Percentiles rank a stretch among this genome's conserved stretches.
These are phyloP conservation scores for Penicillium expansum DNA, from an alignment of 2,329 filamentous ascomycete species.

Conservation along the genomic window DNA sequence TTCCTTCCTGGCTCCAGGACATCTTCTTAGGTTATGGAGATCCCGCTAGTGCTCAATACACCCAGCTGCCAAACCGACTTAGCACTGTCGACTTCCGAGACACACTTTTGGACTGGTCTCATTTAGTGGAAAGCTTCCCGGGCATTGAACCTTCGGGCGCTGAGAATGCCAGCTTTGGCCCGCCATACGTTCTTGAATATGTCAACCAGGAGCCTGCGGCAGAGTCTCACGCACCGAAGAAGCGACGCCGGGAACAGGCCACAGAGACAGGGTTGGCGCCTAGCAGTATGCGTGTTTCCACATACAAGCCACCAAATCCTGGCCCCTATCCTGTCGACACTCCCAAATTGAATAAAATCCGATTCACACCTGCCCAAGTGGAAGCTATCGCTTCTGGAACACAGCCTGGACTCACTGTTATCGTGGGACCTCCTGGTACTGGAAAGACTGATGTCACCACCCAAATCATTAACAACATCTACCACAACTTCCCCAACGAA, in stretches of 20 bases:
- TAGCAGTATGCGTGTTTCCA: conserved; percentile 75
- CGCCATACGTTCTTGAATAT: conserved; percentile 81
- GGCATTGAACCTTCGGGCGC: conserved; percentile 77
- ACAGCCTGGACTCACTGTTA: conserved; percentile 88
- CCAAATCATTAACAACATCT: conserved; percentile 98
- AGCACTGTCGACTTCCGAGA: conserved; percentile 85
- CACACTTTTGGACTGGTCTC: conserved; percentile 93
- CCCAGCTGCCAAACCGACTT: conserved; percentile 73
- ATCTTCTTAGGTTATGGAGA: conserved; percentile 98
- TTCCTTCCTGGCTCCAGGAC: conserved; percentile 91
- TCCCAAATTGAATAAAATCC: conserved; percentile 75
- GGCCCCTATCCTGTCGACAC: conserved; percentile 86
- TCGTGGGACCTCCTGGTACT: conserved; percentile 92
- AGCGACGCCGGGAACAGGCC: conserved; percentile 73
- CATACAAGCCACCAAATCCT: conserved; percentile 82
- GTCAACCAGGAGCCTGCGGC: conserved; percentile 53
- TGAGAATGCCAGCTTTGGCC: conserved; percentile 70
- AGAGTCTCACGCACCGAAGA: conserved; percentile 68
- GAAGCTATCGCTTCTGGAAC: conserved; percentile 92
- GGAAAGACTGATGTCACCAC: conserved; percentile 99
- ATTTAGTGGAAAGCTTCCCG: conserved; percentile 85
- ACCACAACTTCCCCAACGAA: conserved; percentile 94
- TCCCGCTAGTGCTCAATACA: conserved; percentile 81
- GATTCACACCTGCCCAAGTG: conserved; percentile 87
- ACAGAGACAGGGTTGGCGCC: conserved; percentile 63